Evolutionary conservation across 352 stramenopile genomes (phyloP).

Genomic region (Phytopythium litorale): DNA sequence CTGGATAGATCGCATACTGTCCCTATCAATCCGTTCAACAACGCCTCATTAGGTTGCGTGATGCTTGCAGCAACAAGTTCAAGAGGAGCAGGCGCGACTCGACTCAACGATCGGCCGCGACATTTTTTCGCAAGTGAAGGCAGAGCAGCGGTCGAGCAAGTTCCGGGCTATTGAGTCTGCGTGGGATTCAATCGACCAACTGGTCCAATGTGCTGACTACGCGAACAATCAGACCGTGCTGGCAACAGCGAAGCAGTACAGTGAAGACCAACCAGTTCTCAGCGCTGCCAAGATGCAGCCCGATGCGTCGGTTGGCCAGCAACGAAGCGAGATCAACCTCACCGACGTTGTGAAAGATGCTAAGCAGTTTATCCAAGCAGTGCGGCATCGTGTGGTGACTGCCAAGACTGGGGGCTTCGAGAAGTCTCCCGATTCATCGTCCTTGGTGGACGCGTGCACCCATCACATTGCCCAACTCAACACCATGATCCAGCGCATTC

Average conservation of each 20-base stretch:
- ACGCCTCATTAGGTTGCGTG: not conserved
- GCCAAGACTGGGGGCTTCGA: slow-evolving; percentile 13
- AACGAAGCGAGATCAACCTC: slow-evolving; percentile 18
- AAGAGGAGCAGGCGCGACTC: slow-evolving; percentile 35
- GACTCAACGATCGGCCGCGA: slow-evolving; percentile 21
- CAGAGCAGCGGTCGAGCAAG: slow-evolving; percentile 19
- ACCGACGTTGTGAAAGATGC: slow-evolving; percentile 29
- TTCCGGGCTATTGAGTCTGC: slow-evolving; percentile 16
- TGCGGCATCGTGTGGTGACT: slow-evolving; percentile 16
- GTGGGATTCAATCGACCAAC: slow-evolving; percentile 28
- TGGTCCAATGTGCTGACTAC: slow-evolving; percentile 14
- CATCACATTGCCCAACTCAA: slow-evolving; percentile 26
- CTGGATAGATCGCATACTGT: not conserved
- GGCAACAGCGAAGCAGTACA: slow-evolving; percentile 26
- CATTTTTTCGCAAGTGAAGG: slow-evolving; percentile 29
- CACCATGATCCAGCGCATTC: slow-evolving; percentile 29
- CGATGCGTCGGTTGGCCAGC: slow-evolving; percentile 11
- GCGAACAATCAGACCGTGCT: slow-evolving; percentile 23
- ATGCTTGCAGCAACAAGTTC: slow-evolving; percentile 28
- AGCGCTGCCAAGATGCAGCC: slow-evolving; percentile 18
- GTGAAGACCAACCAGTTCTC: slow-evolving; percentile 30
- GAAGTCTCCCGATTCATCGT: slow-evolving; percentile 7
- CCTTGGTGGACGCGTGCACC: slow-evolving; percentile 15
- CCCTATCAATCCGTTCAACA: not conserved
- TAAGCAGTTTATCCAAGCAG: slow-evolving; percentile 29